Percentiles rank a stretch among this genome's conserved stretches.
Conservation (phyloP, 1,139 yeast species). For the Kodamaea sp. region DNA sequence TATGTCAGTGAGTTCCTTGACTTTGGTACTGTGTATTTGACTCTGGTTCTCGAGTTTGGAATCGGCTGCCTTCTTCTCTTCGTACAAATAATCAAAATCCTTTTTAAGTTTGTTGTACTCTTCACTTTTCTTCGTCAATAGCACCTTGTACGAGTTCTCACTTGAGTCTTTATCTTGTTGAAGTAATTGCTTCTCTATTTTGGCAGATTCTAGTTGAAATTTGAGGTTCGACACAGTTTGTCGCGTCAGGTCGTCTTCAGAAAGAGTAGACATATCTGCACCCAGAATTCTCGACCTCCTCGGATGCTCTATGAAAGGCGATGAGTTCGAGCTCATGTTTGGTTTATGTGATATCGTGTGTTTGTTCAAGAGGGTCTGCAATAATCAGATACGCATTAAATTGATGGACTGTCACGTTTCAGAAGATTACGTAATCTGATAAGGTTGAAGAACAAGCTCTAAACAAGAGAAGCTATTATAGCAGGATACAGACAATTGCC, state of each 20-base stretch:
- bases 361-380: too few species aligned
- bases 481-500: too few species aligned
- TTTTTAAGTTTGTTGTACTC: conserved; percentile 42
- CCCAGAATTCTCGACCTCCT: conserved; percentile 7
- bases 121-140: conserved; percentile 33
- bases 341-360: too few species aligned
- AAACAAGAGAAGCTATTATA: too few species aligned
- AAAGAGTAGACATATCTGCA: conserved; percentile 2
- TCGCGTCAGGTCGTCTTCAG: conserved; percentile 6
- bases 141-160: conserved; percentile 29
- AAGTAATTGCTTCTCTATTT: conserved; percentile 35
- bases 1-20: conserved; percentile 38
- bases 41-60: conserved; percentile 49
- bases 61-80: conserved; percentile 58
- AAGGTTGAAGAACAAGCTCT: too few species aligned
- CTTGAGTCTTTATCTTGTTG: conserved; percentile 35
- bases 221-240: conserved; percentile 25
- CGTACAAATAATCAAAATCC: conserved; percentile 58
- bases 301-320: conserved; percentile 50
- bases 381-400: too few species aligned
- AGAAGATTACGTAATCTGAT: too few species aligned
- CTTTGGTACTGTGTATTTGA: conserved; percentile 41
- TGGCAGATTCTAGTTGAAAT: conserved; percentile 31
- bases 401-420: too few species aligned
- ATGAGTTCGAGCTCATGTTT: conserved; percentile 33